These are phyloP conservation scores for Euphrasia confusa DNA, from an alignment of 257 asterid species.

Conservation along the genomic window DNA sequence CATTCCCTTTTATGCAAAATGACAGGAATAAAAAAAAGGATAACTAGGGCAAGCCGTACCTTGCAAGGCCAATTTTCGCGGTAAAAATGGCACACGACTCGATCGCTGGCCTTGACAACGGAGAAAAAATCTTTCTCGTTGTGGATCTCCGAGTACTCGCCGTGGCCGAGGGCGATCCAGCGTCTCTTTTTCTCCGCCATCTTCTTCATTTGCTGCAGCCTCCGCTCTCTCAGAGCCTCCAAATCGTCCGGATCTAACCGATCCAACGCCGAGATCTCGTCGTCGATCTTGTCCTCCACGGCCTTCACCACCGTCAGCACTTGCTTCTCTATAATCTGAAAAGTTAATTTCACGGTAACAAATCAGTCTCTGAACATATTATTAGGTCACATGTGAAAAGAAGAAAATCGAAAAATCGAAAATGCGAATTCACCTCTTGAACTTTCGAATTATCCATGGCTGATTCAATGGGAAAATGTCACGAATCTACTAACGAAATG, in stretches of 20 bases:
- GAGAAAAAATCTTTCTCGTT: slow-evolving; percentile 91
- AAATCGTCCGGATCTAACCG: slow-evolving; percentile 78
- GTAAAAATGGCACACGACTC: slow-evolving; percentile 96
- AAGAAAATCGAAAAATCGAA: background rate
- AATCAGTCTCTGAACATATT: background rate
- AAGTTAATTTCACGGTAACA: background rate
- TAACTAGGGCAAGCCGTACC: slow-evolving; percentile 33
- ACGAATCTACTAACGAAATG: slow-evolving; percentile 6
- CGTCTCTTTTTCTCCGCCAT: slow-evolving; percentile 94
- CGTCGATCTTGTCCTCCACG: slow-evolving; percentile 94
- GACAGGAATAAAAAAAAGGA: too few relatives aligned
- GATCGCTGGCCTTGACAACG: slow-evolving; percentile 85
- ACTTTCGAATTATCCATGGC: slow-evolving; percentile 55
- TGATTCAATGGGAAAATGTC: slow-evolving; percentile 18
- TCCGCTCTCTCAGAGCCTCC: slow-evolving; percentile 80
- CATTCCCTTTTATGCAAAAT: background rate
- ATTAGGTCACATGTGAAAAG: background rate
- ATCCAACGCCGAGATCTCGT: slow-evolving; percentile 77
- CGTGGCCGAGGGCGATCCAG: slow-evolving; percentile 90
- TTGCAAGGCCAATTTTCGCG: slow-evolving; percentile 99
- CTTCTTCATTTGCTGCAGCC: slow-evolving; percentile 97
- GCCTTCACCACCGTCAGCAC: slow-evolving; percentile 89
- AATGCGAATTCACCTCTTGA: slow-evolving; percentile 43
- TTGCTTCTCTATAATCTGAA: slow-evolving; percentile 84
- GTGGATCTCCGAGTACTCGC: slow-evolving; percentile 88